Conservation (phyloP, 202 grass and related monocot species). For the Setaria italica region DNA sequence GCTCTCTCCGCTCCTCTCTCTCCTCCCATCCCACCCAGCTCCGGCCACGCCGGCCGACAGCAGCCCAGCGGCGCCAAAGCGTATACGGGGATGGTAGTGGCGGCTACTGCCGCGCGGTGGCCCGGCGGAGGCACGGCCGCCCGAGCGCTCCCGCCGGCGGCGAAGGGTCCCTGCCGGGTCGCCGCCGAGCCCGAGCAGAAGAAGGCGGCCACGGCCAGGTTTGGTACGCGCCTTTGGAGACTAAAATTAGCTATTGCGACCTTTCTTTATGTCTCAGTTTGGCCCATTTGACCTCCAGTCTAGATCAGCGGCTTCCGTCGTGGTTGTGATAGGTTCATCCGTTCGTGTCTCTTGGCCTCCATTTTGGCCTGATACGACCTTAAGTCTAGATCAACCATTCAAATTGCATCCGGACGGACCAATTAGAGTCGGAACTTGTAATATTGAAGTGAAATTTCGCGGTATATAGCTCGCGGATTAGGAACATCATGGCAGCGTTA, state of each 20-base stretch:
- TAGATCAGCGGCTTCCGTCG: neutral
- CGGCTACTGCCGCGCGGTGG: constrained; percentile 26
- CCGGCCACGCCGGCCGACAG: neutral
- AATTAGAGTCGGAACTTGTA: too few relatives aligned
- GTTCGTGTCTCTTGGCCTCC: neutral
- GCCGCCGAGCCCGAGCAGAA: constrained; percentile 5
- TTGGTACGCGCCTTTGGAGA: constrained; percentile 27
- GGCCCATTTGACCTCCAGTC: neutral
- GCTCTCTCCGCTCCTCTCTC: neutral
- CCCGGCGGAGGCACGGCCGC: neutral
- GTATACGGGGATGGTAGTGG: constrained; percentile 18
- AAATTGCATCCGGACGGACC: too few relatives aligned
- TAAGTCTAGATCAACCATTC: too few relatives aligned
- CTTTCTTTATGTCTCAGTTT: neutral
- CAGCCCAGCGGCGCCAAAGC: neutral
- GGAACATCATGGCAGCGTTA: too few relatives aligned
- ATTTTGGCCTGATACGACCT: neutral
- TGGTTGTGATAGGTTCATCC: neutral
- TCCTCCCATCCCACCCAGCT: neutral
- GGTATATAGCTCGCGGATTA: too few relatives aligned
- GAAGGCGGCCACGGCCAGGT: constrained; percentile 37
- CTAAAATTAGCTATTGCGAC: neutral
- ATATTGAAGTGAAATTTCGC: too few relatives aligned
- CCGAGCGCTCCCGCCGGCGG: neutral
- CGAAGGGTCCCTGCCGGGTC: neutral